phyloP scores from a whole-genome alignment of 305 asterid species.

The Fraxinus platypoda region DNA sequence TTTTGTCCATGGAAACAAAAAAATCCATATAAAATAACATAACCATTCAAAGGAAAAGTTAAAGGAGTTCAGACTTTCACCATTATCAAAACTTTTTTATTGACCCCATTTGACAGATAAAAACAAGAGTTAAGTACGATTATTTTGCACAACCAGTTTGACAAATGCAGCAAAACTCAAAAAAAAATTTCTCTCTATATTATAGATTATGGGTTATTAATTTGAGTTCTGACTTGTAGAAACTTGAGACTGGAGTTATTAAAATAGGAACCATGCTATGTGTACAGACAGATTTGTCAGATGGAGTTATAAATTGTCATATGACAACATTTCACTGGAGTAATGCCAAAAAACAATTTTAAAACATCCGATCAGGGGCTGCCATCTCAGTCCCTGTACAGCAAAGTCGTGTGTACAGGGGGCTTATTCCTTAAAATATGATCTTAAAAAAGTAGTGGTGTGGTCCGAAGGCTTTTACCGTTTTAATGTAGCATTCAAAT shows the following conservation, averaged over 20 bases:
- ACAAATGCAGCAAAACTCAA: too few species aligned
- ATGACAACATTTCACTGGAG: too few species aligned
- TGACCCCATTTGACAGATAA: constrained; percentile 37
- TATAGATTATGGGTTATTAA: background rate
- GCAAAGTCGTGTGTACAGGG: too few species aligned
- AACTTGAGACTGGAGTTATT: constrained; percentile 45
- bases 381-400: too few species aligned
- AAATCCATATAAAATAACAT: constrained; percentile 26
- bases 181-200: background rate
- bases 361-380: too few species aligned
- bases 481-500: constrained; percentile 10
- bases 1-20: constrained; percentile 55
- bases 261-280: constrained; percentile 27
- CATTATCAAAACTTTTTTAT: constrained; percentile 36
- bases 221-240: constrained; percentile 34
- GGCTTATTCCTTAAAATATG: background rate
- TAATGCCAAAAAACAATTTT: too few species aligned
- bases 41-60: constrained; percentile 47
- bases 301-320: too few species aligned
- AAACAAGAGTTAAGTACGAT: background rate
- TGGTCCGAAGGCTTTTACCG: background rate
- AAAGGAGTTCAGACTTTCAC: constrained; percentile 37
- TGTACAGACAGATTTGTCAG: too few species aligned
- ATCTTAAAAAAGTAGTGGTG: background rate
- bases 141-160: too few species aligned